Percentiles rank a stretch among this genome's conserved stretches.
These are phyloP conservation scores for Priceomyces carsonii DNA, from an alignment of 805 yeast genomes.

Conservation along the genomic window DNA sequence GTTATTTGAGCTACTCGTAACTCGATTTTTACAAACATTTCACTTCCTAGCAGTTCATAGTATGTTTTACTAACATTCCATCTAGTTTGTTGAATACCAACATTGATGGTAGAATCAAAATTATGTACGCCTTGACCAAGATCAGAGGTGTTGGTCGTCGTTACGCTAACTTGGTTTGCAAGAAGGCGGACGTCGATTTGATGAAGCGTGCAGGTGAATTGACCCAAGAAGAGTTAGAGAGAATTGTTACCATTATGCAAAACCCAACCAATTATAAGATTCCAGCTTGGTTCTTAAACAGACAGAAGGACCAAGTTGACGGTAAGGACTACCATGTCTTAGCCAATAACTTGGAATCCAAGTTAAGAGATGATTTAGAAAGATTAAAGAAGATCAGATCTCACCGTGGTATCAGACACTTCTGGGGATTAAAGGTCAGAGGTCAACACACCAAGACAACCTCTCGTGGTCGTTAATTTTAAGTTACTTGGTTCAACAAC, in stretches of 20 bases:
- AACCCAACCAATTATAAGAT: constrained; percentile 99
- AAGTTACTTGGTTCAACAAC: constrained; percentile 18
- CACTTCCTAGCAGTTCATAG: no score
- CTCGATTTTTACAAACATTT: no score
- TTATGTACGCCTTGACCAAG: constrained; percentile 99
- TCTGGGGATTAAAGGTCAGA: constrained; percentile 99
- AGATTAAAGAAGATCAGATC: constrained; percentile 99
- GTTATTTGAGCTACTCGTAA: no score
- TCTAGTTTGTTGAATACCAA: constrained; percentile 98
- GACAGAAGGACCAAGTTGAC: constrained; percentile 97
- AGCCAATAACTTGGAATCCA: constrained; percentile 98
- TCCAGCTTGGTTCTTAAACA: constrained; percentile 99
- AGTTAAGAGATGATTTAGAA: constrained; percentile 99
- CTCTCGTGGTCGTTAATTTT: constrained; percentile 76
- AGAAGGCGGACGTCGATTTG: constrained; percentile 99
- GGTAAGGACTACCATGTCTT: constrained; percentile 99
- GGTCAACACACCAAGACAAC: constrained; percentile 99
- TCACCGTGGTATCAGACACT: constrained; percentile 99
- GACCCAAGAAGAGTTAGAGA: constrained; percentile 99
- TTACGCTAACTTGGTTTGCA: constrained; percentile 99
- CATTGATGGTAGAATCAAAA: constrained; percentile 99
- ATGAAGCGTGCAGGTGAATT: constrained; percentile 99
- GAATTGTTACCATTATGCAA: constrained; percentile 99
- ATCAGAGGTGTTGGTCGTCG: constrained; percentile 99
- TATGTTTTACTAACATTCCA: constrained; percentile 23